A percentile compares a stretch with the other conserved stretches of the same genome.
These are phyloP conservation scores for Colletotrichum zoysiae DNA, from an alignment of 2,329 filamentous ascomycete genomes.

Conservation along the genomic window DNA sequence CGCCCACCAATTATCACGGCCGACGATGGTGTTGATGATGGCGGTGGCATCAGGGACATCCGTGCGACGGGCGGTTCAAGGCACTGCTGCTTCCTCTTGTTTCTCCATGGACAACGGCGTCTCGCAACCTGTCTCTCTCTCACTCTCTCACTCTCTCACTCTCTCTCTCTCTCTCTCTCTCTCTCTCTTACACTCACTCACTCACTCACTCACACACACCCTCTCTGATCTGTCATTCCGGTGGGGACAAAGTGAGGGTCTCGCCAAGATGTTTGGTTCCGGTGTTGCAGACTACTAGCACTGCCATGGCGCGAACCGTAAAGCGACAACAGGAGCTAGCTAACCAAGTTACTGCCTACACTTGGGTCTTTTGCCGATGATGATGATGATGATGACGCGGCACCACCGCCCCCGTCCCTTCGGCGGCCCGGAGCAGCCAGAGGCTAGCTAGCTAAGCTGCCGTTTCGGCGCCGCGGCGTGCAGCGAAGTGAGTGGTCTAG, in stretches of 20 bases:
- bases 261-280: slow-evolving; percentile 23
- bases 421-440: no score
- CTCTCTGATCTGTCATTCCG: no score
- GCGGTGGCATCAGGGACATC: neutral
- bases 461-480: neutral
- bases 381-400: no score
- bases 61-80: neutral
- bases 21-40: neutral
- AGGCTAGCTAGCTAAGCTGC: no score
- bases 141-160: no score
- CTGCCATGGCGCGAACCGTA: neutral
- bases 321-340: neutral
- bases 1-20: neutral
- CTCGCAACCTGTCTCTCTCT: neutral
- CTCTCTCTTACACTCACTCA: no score
- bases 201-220: no score
- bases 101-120: neutral
- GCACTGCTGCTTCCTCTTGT: slow-evolving; percentile 6
- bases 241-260: slow-evolving; percentile 7
- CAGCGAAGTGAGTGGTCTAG: neutral
- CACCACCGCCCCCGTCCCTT: no score
- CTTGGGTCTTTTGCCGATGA: no score
- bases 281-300: neutral
- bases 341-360: neutral
- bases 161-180: no score